A percentile compares a stretch with the other conserved stretches of the same genome.
Conservation (phyloP, 345 rosid genomes). For the Syzygium jambos region DNA sequence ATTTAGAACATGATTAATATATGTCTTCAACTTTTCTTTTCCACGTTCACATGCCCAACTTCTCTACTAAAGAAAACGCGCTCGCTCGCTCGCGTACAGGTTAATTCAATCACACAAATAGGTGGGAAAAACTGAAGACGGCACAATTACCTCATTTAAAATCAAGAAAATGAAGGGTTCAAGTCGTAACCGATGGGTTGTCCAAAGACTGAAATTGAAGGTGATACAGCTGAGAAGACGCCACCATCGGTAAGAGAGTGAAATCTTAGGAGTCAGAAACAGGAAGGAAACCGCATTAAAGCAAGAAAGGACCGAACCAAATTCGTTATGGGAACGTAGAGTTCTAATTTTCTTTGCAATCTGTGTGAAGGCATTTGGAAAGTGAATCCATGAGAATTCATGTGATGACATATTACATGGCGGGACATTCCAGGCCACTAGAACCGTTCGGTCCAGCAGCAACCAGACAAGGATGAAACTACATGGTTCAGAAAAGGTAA, state of each 20-base stretch:
- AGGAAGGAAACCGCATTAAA: background rate
- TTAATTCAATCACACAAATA: background rate
- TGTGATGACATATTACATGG: background rate
- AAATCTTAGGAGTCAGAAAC: background rate
- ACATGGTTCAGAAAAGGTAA: background rate
- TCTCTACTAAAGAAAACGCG: background rate
- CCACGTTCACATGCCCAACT: background rate
- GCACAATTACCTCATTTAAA: background rate
- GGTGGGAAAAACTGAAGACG: background rate
- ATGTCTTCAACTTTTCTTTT: background rate
- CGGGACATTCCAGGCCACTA: background rate
- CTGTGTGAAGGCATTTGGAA: background rate
- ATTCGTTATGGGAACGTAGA: background rate
- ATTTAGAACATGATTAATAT: constrained; percentile 17
- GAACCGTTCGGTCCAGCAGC: background rate
- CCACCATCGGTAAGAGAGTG: background rate
- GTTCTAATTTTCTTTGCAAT: background rate
- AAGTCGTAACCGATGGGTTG: background rate
- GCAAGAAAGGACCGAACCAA: background rate
- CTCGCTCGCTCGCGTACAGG: background rate
- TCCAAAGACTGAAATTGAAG: background rate
- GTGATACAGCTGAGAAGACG: background rate
- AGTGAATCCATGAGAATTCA: background rate
- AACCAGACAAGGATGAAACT: background rate
- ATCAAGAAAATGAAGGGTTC: background rate